These are phyloP conservation scores for Yamadazyma olivae DNA, from an alignment of 805 yeast species.

Conservation along the genomic window DNA sequence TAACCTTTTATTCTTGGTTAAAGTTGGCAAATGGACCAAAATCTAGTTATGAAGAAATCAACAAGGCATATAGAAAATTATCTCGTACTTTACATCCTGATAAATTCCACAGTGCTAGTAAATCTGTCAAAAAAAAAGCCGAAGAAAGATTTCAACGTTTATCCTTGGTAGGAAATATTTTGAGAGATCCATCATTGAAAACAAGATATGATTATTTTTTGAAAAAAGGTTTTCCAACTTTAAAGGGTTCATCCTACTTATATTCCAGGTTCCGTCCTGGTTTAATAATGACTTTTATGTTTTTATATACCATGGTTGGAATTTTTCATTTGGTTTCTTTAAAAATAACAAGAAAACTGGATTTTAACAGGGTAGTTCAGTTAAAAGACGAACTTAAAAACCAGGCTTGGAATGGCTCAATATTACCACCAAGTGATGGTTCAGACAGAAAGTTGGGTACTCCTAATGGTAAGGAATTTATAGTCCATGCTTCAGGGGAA, in stretches of 20 bases:
- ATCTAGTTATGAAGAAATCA: slow-evolving; percentile 52
- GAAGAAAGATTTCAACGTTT: slow-evolving; percentile 75
- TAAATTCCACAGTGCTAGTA: slow-evolving; percentile 40
- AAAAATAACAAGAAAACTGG: slow-evolving; percentile 52
- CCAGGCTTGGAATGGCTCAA: slow-evolving; percentile 55
- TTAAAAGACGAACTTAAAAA: slow-evolving; percentile 51
- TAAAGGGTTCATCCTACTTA: slow-evolving; percentile 65
- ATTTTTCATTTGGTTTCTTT: slow-evolving; percentile 57
- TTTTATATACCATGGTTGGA: slow-evolving; percentile 51
- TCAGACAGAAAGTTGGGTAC: slow-evolving; percentile 41
- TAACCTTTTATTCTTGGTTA: slow-evolving; percentile 69
- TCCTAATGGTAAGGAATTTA: slow-evolving; percentile 48
- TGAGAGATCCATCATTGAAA: slow-evolving; percentile 52
- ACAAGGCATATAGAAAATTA: slow-evolving; percentile 64
- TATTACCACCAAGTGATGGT: slow-evolving; percentile 49
- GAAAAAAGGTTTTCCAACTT: slow-evolving; percentile 80
- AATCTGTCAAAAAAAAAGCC: slow-evolving; percentile 43
- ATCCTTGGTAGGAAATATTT: slow-evolving; percentile 70
- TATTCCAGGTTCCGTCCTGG: slow-evolving; percentile 72
- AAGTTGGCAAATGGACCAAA: slow-evolving; percentile 44
- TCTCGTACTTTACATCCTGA: slow-evolving; percentile 86
- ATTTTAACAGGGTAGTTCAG: slow-evolving; percentile 51
- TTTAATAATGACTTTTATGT: slow-evolving; percentile 44
- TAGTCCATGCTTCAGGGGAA: slow-evolving; percentile 55
- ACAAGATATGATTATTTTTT: slow-evolving; percentile 83